Evolutionary conservation across 768 basidiomycete species (phyloP).

Genomic region (Mycena haematopus): DNA sequence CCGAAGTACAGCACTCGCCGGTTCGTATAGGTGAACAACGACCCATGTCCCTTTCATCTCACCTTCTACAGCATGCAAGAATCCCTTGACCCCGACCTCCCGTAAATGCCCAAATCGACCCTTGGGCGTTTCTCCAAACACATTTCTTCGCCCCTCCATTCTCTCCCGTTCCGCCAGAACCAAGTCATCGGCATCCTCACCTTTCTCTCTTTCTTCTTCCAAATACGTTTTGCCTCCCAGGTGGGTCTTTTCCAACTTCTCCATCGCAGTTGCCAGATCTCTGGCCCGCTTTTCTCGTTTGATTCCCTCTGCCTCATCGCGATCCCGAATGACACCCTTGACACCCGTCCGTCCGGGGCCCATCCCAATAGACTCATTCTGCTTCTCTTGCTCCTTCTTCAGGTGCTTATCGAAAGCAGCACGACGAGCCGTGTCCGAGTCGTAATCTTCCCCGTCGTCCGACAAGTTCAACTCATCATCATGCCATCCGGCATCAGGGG

Average conservation of each 20-base stretch:
- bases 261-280: slow-evolving; percentile 59
- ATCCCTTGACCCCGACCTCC: slow-evolving; percentile 79
- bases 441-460: slow-evolving; percentile 52
- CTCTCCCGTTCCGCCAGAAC: slow-evolving; percentile 51
- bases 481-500: slow-evolving; percentile 63
- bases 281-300: slow-evolving; percentile 57
- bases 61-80: slow-evolving; percentile 74
- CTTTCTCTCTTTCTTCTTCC: slow-evolving; percentile 76
- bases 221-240: slow-evolving; percentile 75
- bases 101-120: slow-evolving; percentile 79
- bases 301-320: slow-evolving; percentile 67
- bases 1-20: slow-evolving; percentile 55
- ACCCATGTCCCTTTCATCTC: slow-evolving; percentile 78
- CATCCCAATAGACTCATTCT: slow-evolving; percentile 77
- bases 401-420: slow-evolving; percentile 41
- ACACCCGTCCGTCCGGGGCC: slow-evolving; percentile 87
- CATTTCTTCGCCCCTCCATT: slow-evolving; percentile 42
- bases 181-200: slow-evolving; percentile 54
- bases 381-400: slow-evolving; percentile 39
- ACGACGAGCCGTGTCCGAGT: slow-evolving; percentile 49
- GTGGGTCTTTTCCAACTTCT: slow-evolving; percentile 67
- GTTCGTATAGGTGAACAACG: slow-evolving; percentile 84
- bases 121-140: slow-evolving; percentile 55
- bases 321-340: slow-evolving; percentile 87
- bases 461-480: slow-evolving; percentile 53